Percentiles rank a stretch among this genome's conserved stretches.
These are phyloP conservation scores for Alternaria dauci DNA, from an alignment of 2,329 filamentous ascomycete genomes.

Conservation along the genomic window DNA sequence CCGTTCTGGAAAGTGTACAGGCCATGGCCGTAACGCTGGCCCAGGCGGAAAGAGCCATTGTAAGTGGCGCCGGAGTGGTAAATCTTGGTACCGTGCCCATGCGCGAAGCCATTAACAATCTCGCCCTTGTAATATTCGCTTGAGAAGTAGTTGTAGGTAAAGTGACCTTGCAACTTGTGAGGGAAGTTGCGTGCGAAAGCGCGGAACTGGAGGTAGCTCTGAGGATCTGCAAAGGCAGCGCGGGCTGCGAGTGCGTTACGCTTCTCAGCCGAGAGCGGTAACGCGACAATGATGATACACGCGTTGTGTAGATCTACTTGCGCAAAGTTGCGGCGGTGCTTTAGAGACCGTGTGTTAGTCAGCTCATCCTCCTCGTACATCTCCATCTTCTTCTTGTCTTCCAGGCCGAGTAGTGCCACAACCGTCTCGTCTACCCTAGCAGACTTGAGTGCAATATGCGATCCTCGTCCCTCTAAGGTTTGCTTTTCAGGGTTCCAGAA, in stretches of 20 bases:
- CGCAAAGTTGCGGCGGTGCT: conserved; percentile 44
- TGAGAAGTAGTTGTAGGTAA: conserved; percentile 63
- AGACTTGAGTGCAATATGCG: conserved; percentile 41
- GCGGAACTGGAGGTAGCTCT: conserved; percentile 56
- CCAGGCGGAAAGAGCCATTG: conserved; percentile 62
- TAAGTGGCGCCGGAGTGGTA: conserved; percentile 65
- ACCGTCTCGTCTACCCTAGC: conserved; percentile 48
- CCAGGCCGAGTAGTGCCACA: conserved; percentile 38
- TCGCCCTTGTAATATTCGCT: conserved; percentile 65
- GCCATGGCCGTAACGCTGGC: conserved; percentile 64
- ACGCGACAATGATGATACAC: conserved; percentile 44
- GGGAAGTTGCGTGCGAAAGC: conserved; percentile 56
- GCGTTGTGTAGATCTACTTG: conserved; percentile 44
- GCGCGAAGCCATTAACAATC: conserved; percentile 56
- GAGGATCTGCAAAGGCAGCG: conserved; percentile 46
- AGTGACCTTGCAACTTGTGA: conserved; percentile 52
- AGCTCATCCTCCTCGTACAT: conserved; percentile 59
- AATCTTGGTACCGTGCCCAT: conserved; percentile 65
- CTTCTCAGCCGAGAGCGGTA: conserved; percentile 39
- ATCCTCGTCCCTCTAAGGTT: conserved; percentile 43
- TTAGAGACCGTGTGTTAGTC: conserved; percentile 36
- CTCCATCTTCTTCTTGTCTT: conserved; percentile 55
- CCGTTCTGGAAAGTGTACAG: conserved; percentile 70
- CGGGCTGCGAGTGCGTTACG: conserved; percentile 41
- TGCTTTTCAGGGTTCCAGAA: conserved; percentile 50